These are phyloP conservation scores for Penicillium arizonense DNA, from an alignment of 495 filamentous ascomycete species.

Conservation along the genomic window DNA sequence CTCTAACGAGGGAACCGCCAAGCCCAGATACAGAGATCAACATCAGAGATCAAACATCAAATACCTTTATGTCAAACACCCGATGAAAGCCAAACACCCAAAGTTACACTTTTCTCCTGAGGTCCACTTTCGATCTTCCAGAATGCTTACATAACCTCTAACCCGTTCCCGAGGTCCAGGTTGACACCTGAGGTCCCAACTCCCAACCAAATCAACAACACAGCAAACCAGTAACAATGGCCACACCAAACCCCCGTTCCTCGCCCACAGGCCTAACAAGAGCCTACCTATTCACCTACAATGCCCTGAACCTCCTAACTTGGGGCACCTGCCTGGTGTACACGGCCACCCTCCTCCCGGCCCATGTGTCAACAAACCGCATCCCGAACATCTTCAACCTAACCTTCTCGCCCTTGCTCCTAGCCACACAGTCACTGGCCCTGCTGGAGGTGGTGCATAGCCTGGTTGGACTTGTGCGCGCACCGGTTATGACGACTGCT, in stretches of 20 bases:
- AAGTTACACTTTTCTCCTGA: constrained; percentile 1
- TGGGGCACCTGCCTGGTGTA: constrained; percentile 73
- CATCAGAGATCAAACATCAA: not conserved
- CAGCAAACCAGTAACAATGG: constrained; percentile 10
- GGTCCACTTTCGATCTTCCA: constrained; percentile 13
- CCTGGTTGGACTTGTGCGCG: constrained; percentile 70
- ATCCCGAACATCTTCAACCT: constrained; percentile 51
- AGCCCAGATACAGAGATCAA: not conserved
- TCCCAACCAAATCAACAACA: constrained; percentile 13
- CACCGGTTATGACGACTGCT: constrained; percentile 78
- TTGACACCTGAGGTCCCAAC: constrained; percentile 1
- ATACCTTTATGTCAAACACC: not conserved
- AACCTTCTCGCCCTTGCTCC: constrained; percentile 65
- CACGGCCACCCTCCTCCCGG: constrained; percentile 44
- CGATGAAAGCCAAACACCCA: not conserved
- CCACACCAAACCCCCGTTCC: constrained; percentile 13
- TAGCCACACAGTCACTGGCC: constrained; percentile 80
- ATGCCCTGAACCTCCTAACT: constrained; percentile 66
- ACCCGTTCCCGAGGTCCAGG: constrained; percentile 12
- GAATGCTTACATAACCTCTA: constrained; percentile 19
- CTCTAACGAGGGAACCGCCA: too few species aligned
- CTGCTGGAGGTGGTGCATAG: constrained; percentile 82
- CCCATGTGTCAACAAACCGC: constrained; percentile 26
- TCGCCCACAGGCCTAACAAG: constrained; percentile 26
- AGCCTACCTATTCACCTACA: constrained; percentile 79